Conservation (phyloP, 2,329 filamentous ascomycete genomes). For the Aspergillus glaucus region DNA sequence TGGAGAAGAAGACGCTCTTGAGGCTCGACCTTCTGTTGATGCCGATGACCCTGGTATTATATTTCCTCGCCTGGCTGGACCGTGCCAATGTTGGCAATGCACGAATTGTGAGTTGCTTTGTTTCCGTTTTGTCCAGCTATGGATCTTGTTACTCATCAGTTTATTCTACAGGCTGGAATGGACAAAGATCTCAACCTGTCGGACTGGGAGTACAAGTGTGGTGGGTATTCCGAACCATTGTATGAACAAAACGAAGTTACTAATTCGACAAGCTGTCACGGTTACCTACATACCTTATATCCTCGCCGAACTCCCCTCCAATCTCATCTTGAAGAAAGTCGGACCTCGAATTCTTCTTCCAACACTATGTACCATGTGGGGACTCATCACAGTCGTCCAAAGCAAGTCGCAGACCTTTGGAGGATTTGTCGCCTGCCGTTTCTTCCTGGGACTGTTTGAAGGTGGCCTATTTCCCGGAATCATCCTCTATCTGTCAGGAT, state of each 20-base stretch:
- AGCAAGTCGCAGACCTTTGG: slow-evolving; percentile 9
- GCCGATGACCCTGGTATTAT: slow-evolving; percentile 12
- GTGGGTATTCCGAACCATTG: neutral
- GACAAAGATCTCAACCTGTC: too few relatives aligned
- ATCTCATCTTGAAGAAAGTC: slow-evolving; percentile 8
- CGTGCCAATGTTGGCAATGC: slow-evolving; percentile 14
- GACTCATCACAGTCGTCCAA: slow-evolving; percentile 34
- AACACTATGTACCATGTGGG: slow-evolving; percentile 33
- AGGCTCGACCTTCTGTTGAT: slow-evolving; percentile 9
- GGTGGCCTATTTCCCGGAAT: slow-evolving; percentile 50
- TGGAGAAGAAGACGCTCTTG: slow-evolving; percentile 7
- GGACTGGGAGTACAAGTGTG: too few relatives aligned
- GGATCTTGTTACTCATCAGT: too few relatives aligned
- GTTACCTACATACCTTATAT: slow-evolving; percentile 13
- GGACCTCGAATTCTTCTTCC: slow-evolving; percentile 26
- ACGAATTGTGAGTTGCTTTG: too few relatives aligned
- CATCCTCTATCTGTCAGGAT: slow-evolving; percentile 14
- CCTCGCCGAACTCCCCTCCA: slow-evolving; percentile 3
- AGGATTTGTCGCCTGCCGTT: slow-evolving; percentile 44
- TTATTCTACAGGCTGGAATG: too few relatives aligned
- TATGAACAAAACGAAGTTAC: neutral
- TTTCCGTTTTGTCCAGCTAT: too few relatives aligned
- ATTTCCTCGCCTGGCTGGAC: slow-evolving; percentile 12
- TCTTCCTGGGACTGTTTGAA: slow-evolving; percentile 57
- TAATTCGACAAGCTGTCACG: slow-evolving; percentile 7